These are phyloP conservation scores for Albizia julibrissin DNA, from an alignment of 306 rosid genomes.

Conservation along the genomic window DNA sequence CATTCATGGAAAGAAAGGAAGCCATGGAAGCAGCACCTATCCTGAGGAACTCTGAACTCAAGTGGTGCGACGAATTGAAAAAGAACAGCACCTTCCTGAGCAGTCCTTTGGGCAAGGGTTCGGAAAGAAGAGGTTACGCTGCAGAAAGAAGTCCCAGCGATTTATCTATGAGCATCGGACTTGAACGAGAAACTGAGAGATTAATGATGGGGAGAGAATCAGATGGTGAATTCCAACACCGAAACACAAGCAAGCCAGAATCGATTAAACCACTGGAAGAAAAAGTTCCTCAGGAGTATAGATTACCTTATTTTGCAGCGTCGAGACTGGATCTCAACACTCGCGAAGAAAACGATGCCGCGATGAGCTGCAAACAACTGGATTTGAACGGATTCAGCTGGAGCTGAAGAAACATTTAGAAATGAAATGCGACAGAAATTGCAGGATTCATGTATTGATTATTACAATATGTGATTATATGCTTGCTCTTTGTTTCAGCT, in stretches of 20 bases:
- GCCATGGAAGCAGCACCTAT: constrained; percentile 34
- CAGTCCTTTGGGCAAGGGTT: constrained; percentile 30
- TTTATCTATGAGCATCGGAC: constrained; percentile 59
- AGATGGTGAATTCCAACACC: constrained; percentile 34
- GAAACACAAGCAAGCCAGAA: constrained; percentile 29
- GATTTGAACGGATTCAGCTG: constrained; percentile 83
- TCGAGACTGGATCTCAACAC: constrained; percentile 60
- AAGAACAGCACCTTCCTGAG: constrained; percentile 37
- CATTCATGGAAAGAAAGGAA: constrained; percentile 44
- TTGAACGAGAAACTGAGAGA: constrained; percentile 42
- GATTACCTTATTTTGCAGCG: constrained; percentile 46
- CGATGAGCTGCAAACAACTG: constrained; percentile 60
- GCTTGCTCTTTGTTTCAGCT: constrained; percentile 23
- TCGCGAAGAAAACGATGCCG: constrained; percentile 51
- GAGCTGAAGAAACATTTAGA: constrained; percentile 40
- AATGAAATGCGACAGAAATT: neutral
- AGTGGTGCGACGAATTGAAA: constrained; percentile 45
- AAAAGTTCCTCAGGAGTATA: constrained; percentile 39
- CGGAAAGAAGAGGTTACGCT: constrained; percentile 37
- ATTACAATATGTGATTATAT: neutral
- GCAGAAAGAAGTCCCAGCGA: constrained; percentile 48
- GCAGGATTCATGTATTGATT: neutral
- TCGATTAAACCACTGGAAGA: constrained; percentile 24
- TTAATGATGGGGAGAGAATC: constrained; percentile 32
- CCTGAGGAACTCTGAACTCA: constrained; percentile 26